Percentiles rank a stretch among this genome's conserved stretches.
phyloP scores from a whole-genome alignment of 2,329 filamentous ascomycete species.

The Pseudogymnoascus sp. region DNA sequence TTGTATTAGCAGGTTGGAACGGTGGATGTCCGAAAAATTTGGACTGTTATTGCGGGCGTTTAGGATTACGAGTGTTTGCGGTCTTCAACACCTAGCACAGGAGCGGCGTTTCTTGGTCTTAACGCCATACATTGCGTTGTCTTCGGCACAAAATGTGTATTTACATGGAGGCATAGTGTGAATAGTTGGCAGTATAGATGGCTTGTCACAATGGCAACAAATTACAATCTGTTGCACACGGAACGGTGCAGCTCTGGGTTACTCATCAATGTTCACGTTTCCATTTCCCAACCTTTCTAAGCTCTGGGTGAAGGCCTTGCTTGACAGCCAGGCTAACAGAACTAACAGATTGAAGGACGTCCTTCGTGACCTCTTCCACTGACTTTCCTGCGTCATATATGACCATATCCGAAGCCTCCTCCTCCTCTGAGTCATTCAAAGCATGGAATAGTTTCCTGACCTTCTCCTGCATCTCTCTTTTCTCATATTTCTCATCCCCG shows the following conservation, averaged over 20 bases:
- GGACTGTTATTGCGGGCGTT: constrained; percentile 6
- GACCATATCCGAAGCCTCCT: constrained; percentile 47
- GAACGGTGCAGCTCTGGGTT: background rate
- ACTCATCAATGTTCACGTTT: constrained; percentile 5
- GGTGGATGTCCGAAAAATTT: constrained; percentile 1
- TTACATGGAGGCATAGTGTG: constrained; percentile 3
- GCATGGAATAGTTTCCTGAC: constrained; percentile 69
- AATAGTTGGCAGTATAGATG: background rate
- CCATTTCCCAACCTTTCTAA: constrained; percentile 13
- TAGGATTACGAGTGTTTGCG: constrained; percentile 17
- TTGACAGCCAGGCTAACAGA: background rate
- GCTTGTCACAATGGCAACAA: background rate
- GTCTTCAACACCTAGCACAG: constrained; percentile 28
- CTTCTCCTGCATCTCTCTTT: constrained; percentile 68
- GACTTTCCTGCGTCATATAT: constrained; percentile 47
- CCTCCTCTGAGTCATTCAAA: constrained; percentile 38
- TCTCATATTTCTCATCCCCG: constrained; percentile 85
- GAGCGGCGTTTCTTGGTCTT: constrained; percentile 28
- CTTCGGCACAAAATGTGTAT: background rate
- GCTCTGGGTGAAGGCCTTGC: background rate
- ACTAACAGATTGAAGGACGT: constrained; percentile 40
- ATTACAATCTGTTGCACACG: constrained; percentile 1
- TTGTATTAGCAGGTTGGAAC: background rate
- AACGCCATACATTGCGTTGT: constrained; percentile 24
- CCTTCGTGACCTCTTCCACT: constrained; percentile 49